Conservation (phyloP, 164 flowering plant genomes). For the Magnolia kwangsiensis region DNA sequence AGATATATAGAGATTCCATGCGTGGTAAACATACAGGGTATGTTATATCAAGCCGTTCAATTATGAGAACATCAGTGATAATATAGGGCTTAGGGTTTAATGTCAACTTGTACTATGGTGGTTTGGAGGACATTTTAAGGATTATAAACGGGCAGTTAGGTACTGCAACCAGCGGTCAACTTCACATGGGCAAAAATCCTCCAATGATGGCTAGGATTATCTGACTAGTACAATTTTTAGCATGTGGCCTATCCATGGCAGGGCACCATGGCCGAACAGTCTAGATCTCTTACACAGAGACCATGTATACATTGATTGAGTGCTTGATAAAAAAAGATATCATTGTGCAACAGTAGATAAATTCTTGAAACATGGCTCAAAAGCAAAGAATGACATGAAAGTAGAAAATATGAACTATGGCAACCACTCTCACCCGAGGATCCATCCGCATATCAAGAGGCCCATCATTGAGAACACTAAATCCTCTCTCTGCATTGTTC, state of each 20-base stretch:
- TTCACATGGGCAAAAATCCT: too few species aligned
- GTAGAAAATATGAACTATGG: not conserved
- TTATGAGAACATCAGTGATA: not conserved
- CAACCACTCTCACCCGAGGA: conserved; percentile 51
- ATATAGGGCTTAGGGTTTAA: not conserved
- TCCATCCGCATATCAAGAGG: conserved; percentile 99
- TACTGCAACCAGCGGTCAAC: too few species aligned
- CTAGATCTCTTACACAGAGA: too few species aligned
- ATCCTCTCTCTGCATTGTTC: conserved; percentile 78
- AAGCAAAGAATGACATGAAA: not conserved
- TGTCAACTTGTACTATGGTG: too few species aligned
- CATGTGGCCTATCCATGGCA: too few species aligned
- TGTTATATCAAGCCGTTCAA: not conserved
- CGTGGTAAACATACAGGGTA: not conserved
- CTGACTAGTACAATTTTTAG: too few species aligned
- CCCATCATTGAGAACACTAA: conserved; percentile 76
- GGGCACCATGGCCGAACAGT: too few species aligned
- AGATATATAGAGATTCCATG: not conserved
- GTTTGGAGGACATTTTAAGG: not conserved
- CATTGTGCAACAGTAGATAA: too few species aligned
- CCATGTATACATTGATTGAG: too few species aligned
- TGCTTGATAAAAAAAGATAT: too few species aligned
- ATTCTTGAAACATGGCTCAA: not conserved
- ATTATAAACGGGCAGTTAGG: not conserved
- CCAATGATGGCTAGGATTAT: too few species aligned